These are phyloP conservation scores for Scleroderma bovista DNA, from an alignment of 768 basidiomycete genomes.

Conservation along the genomic window DNA sequence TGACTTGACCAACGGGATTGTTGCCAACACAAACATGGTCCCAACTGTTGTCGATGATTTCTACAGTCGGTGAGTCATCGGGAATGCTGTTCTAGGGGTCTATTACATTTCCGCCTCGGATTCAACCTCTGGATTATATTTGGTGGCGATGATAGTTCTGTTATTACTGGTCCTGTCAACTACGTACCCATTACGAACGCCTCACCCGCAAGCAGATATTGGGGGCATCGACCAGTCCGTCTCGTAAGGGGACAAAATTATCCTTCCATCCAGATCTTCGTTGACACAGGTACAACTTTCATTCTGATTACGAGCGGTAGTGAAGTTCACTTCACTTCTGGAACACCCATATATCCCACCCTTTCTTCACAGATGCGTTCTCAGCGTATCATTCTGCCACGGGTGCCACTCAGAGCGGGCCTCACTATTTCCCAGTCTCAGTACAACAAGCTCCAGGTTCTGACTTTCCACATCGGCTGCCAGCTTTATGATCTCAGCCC, in stretches of 20 bases:
- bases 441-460: conserved; percentile 16
- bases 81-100: not conserved
- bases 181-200: conserved; percentile 44
- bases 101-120: not conserved
- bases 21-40: conserved; percentile 5
- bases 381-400: conserved; percentile 39
- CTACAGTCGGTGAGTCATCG: not conserved
- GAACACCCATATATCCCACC: not conserved
- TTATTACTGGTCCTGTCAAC: conserved; percentile 1
- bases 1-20: conserved; percentile 24
- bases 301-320: conserved; percentile 41
- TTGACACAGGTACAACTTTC: conserved; percentile 56
- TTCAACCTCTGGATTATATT: conserved; percentile 11
- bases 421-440: conserved; percentile 21
- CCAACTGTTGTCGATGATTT: conserved; percentile 20
- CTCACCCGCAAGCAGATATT: conserved; percentile 43
- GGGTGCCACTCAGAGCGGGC: conserved; percentile 33
- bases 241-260: conserved; percentile 42
- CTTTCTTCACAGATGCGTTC: conserved; percentile 33
- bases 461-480: conserved; percentile 24
- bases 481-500: conserved; percentile 13
- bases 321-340: not conserved
- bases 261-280: conserved; percentile 44
- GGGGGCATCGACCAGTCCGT: conserved; percentile 59
- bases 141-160: conserved; percentile 26